Evolutionary conservation across 352 stramenopile species (phyloP), one percentile per base, ranked within the genome.

Genomic region (Phytopythium ostracodes): DNA sequence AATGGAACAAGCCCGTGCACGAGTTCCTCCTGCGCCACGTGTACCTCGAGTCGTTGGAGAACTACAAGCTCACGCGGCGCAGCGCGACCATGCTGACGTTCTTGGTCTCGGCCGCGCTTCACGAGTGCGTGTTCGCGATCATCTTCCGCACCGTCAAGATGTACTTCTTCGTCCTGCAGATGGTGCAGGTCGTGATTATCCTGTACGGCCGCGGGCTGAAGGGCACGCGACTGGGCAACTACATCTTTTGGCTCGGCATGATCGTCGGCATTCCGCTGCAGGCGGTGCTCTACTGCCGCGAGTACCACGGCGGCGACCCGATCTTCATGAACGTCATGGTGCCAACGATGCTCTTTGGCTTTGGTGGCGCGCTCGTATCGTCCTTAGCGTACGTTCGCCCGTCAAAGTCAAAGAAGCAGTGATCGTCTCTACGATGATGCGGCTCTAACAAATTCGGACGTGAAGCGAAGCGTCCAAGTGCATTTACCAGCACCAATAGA

Each of bases 1-100:
- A 98, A 47, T 99, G 97, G 97, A 99, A 99, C 75, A 93, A 98
- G 57, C 96, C 96, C 7, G 96, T 99, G 25, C 96, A 99, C 67
- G 96, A 98, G 68, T 98, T 97, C 77, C 63, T 97, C 52, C 64
- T 92, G 51, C 83, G 88, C 24, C 87, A 96, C 54, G 77, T 96
- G 40, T 97, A 94, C 57, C 64, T 95, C 11, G 80, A 94, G 66
- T 82, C 70, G 15, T 68, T 90, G 43, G 81, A 92, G 31, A 88
- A 70, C 55, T 89, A 88, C 70, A 91, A 90, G 49, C 65, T 84
- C 27, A 86, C 71, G 18, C 83, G 77, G 24, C 85, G 69, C 68
- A 96, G 66, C 66, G 94, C 71, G 61, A 98, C 75, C n/a, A 89
- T 73, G 29, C 74, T 89, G 31, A 94, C 84, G 12, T 99, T 99